These are phyloP conservation scores for Tulasnella sp. DNA, from an alignment of 768 basidiomycete genomes.

Conservation along the genomic window DNA sequence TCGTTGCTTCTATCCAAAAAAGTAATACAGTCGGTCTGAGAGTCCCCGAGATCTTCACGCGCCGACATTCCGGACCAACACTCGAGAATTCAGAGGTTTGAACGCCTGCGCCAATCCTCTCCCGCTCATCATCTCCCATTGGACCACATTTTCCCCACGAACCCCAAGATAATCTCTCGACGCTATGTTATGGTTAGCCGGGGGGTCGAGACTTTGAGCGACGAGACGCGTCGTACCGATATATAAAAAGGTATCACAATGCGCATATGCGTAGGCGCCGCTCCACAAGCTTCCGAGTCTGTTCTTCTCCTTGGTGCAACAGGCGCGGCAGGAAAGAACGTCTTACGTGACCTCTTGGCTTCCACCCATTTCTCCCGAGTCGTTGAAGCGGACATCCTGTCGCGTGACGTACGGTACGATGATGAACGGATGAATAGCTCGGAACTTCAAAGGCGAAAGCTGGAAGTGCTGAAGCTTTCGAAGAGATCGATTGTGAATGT, in stretches of 20 bases:
- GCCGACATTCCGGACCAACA: neutral
- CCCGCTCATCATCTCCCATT: neutral
- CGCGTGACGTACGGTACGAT: neutral
- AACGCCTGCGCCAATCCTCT: neutral
- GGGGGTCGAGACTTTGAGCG: neutral
- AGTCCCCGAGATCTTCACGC: neutral
- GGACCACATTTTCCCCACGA: neutral
- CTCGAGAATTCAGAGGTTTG: neutral
- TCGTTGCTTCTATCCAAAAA: neutral
- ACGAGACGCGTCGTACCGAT: too few relatives aligned
- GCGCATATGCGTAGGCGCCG: neutral
- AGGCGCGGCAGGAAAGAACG: conserved; percentile 55
- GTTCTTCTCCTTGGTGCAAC: conserved; percentile 63
- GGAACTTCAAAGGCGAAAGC: conserved; percentile 58
- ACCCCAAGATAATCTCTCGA: neutral
- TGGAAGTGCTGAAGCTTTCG: conserved; percentile 57
- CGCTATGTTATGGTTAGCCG: neutral
- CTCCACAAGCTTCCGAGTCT: neutral
- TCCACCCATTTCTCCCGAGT: conserved; percentile 50
- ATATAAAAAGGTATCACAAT: too few relatives aligned
- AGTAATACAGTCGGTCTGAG: neutral
- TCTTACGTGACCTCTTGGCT: conserved; percentile 55
- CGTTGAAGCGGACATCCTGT: conserved; percentile 53
- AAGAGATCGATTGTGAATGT: conserved; percentile 73
- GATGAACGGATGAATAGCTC: conserved; percentile 34